These are phyloP conservation scores for Aurantiochytrium sp. DNA, from an alignment of 108 stramenopile species.

Conservation along the genomic window DNA sequence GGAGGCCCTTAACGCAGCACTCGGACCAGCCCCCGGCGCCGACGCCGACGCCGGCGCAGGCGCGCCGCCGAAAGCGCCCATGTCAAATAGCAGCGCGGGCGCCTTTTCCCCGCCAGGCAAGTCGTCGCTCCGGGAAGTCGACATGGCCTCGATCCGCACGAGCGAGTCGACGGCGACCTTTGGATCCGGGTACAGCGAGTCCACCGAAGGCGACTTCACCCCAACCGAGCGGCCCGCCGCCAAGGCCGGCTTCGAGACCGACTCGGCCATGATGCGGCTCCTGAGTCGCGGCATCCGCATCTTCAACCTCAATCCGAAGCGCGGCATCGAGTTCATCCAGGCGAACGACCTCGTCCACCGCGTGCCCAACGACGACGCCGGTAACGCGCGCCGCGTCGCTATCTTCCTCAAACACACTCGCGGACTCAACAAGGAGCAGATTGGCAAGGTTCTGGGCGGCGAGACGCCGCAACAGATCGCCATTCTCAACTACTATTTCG, in stretches of 20 bases:
- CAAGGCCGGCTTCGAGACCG: neutral
- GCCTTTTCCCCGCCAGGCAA: neutral
- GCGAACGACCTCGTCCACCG: neutral
- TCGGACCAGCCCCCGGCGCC: too few species aligned
- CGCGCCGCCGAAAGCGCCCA: neutral
- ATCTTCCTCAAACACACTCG: conserved; percentile 15
- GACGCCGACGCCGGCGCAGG: neutral
- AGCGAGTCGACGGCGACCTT: neutral
- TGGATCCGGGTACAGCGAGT: neutral
- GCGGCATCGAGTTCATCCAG: neutral
- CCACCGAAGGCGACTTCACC: neutral
- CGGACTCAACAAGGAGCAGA: conserved; percentile 24
- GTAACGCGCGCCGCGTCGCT: neutral
- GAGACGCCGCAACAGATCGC: neutral
- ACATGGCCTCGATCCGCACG: neutral
- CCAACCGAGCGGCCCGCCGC: neutral
- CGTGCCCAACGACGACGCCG: neutral
- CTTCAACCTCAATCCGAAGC: conserved; percentile 15
- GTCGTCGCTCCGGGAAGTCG: neutral
- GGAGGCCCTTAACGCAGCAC: too few species aligned
- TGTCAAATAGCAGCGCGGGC: too few species aligned
- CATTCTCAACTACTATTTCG: conserved; percentile 1
- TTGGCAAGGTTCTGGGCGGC: conserved; percentile 8
- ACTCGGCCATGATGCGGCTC: neutral
- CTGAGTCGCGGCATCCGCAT: conserved; percentile 6